phyloP scores from a whole-genome alignment of 768 basidiomycete species.

The Amanita phalloides region DNA sequence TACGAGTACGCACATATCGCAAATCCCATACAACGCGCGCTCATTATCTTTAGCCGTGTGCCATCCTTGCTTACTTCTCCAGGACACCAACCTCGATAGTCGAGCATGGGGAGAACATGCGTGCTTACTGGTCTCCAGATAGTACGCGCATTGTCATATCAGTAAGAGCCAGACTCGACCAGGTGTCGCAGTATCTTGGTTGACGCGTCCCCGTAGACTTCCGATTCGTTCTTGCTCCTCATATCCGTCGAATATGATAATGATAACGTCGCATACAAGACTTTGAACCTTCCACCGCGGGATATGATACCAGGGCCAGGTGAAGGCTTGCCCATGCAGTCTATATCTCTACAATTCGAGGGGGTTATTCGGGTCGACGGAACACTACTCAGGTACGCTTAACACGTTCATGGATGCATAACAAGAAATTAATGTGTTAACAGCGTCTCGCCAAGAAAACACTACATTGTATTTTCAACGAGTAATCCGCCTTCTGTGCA shows the following conservation, averaged over 20 bases:
- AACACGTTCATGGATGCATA: neutral
- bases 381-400: conserved; percentile 49
- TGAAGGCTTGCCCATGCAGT: conserved; percentile 62
- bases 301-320: conserved; percentile 73
- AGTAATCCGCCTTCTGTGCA: conserved; percentile 66
- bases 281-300: conserved; percentile 45
- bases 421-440: neutral
- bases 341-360: conserved; percentile 63
- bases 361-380: conserved; percentile 78
- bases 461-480: conserved; percentile 67
- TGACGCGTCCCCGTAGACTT: conserved; percentile 43
- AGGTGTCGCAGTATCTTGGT: neutral
- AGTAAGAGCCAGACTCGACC: conserved; percentile 29
- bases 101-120: conserved; percentile 75
- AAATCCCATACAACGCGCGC: neutral
- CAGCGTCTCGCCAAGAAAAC: conserved; percentile 68
- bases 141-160: conserved; percentile 70
- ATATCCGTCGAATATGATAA: conserved; percentile 51
- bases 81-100: conserved; percentile 68
- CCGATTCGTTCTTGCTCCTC: conserved; percentile 69
- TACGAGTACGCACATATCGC: conserved; percentile 45
- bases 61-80: conserved; percentile 60
- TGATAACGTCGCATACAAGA: conserved; percentile 38
- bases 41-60: conserved; percentile 43
- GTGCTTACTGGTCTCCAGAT: conserved; percentile 77